phyloP scores from a whole-genome alignment of 768 basidiomycete genomes.

The Kwoniella pini region DNA sequence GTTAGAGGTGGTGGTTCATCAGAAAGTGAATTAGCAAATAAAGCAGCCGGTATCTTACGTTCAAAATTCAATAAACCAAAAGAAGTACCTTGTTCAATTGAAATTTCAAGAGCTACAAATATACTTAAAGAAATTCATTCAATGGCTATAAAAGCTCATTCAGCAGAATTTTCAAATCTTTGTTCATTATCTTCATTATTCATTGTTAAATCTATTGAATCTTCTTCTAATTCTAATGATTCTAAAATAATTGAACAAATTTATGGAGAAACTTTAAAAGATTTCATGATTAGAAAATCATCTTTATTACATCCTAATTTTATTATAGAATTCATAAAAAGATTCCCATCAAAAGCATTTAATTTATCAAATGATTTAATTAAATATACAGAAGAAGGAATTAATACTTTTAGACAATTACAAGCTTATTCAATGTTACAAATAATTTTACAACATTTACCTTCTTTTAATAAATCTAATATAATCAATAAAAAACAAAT shows the following conservation, averaged over 20 bases:
- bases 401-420: constrained; percentile 74
- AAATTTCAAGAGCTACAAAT: constrained; percentile 58
- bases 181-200: constrained; percentile 73
- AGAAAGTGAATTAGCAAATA: constrained; percentile 85
- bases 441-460: constrained; percentile 63
- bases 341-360: constrained; percentile 70
- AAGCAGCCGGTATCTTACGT: constrained; percentile 76
- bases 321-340: constrained; percentile 74
- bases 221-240: constrained; percentile 11
- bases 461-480: constrained; percentile 54
- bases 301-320: constrained; percentile 72
- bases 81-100: constrained; percentile 60
- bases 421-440: constrained; percentile 76
- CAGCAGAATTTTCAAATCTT: constrained; percentile 64
- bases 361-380: constrained; percentile 64
- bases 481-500: constrained; percentile 57
- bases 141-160: constrained; percentile 68
- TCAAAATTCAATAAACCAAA: constrained; percentile 73
- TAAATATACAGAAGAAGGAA: constrained; percentile 61
- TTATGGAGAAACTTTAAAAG: constrained; percentile 68
- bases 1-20: constrained; percentile 67
- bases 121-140: constrained; percentile 68
- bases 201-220: constrained; percentile 61
- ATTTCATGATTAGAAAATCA: constrained; percentile 78
- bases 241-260: constrained; percentile 55